Evolutionary conservation across 2,329 filamentous ascomycete genomes (phyloP).

Genomic region (Tolypocladium album): DNA sequence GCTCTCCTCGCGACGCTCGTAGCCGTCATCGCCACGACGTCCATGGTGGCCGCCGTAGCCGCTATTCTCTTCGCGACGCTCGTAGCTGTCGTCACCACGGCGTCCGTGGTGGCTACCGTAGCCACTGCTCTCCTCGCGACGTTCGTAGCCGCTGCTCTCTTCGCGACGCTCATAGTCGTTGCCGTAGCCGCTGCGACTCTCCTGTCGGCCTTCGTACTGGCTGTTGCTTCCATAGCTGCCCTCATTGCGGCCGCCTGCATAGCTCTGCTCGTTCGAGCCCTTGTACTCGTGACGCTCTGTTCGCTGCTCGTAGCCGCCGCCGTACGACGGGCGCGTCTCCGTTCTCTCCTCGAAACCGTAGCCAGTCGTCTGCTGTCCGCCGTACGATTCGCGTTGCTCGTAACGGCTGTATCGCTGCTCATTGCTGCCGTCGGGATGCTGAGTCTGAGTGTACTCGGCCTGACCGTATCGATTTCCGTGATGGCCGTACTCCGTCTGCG

Average conservation of each 20-base stretch:
- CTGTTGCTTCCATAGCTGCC: constrained; percentile 12
- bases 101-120: neutral
- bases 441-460: constrained; percentile 48
- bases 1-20: constrained; percentile 8
- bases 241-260: constrained; percentile 9
- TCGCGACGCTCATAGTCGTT: constrained; percentile 7
- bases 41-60: neutral
- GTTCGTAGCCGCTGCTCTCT: constrained; percentile 5
- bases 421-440: constrained; percentile 45
- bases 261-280: constrained; percentile 18
- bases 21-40: constrained; percentile 2
- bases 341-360: constrained; percentile 49
- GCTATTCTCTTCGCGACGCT: constrained; percentile 6
- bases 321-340: constrained; percentile 39
- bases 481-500: constrained; percentile 50
- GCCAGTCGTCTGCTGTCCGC: constrained; percentile 26
- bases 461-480: constrained; percentile 48
- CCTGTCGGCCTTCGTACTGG: constrained; percentile 11
- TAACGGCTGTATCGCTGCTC: constrained; percentile 51
- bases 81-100: constrained; percentile 1
- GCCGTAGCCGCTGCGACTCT: constrained; percentile 15
- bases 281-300: constrained; percentile 41
- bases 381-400: constrained; percentile 40
- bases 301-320: constrained; percentile 47
- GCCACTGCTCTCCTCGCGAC: constrained; percentile 5